These are phyloP conservation scores for Penicillium coprophilum DNA, from an alignment of 495 filamentous ascomycete species.

Conservation along the genomic window DNA sequence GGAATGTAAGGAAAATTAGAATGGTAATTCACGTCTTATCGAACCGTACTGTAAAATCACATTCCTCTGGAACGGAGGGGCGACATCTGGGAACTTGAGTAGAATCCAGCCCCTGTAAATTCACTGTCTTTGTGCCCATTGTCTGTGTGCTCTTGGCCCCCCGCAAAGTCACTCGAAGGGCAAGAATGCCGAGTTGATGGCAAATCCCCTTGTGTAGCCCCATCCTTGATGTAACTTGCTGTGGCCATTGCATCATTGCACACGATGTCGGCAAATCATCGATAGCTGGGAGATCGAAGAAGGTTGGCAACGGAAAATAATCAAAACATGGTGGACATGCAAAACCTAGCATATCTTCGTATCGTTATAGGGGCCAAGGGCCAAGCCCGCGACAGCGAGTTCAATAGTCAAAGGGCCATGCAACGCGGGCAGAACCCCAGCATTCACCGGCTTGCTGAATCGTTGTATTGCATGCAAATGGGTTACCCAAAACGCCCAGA, in stretches of 20 bases:
- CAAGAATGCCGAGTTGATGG: conserved; percentile 16
- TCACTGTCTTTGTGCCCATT: neutral
- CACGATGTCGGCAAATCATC: conserved; percentile 4
- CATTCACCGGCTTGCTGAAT: conserved; percentile 9
- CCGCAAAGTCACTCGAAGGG: conserved; percentile 7
- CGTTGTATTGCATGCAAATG: conserved; percentile 20
- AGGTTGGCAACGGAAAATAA: conserved; percentile 1
- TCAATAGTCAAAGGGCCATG: conserved; percentile 1
- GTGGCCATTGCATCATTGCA: conserved; percentile 10
- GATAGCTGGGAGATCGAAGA: neutral
- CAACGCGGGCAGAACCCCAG: conserved; percentile 7
- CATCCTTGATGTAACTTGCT: neutral
- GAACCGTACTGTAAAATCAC: conserved; percentile 7
- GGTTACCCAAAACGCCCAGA: conserved; percentile 21
- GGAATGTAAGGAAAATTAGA: conserved; percentile 1
- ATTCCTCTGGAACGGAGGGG: conserved; percentile 15
- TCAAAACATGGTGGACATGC: conserved; percentile 1
- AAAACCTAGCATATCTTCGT: neutral
- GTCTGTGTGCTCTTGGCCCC: conserved; percentile 13
- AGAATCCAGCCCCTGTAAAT: conserved; percentile 2
- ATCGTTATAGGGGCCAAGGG: neutral
- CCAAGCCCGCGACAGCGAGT: conserved; percentile 5
- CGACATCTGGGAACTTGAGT: neutral
- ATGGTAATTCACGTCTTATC: neutral
- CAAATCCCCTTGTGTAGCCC: conserved; percentile 14